Conservation (phyloP, 805 yeast species). For the Yamadazyma philogaea region DNA sequence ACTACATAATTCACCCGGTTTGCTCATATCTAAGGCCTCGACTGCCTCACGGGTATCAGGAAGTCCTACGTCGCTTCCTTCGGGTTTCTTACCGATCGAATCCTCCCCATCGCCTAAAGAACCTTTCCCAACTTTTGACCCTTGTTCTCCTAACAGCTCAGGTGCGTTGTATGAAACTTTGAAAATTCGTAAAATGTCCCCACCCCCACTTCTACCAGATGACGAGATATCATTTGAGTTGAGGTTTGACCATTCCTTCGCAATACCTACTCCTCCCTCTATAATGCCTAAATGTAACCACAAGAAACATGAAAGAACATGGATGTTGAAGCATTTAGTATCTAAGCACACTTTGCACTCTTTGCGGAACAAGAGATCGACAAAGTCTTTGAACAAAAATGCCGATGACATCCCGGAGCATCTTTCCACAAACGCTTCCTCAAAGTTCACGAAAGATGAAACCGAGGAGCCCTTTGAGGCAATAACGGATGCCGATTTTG, state of each 20-base stretch:
- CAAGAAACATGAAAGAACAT: conserved; percentile 21
- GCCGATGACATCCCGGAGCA: not conserved
- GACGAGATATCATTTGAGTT: not conserved
- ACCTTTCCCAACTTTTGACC: not conserved
- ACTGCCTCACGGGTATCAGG: not conserved
- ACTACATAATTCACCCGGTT: not conserved
- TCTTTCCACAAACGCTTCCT: not conserved
- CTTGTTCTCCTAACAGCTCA: not conserved
- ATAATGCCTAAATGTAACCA: conserved; percentile 13
- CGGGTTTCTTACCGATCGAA: not conserved
- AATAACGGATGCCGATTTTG: not conserved
- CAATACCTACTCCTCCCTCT: conserved; percentile 13
- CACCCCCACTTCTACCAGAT: not conserved
- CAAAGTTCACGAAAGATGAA: not conserved
- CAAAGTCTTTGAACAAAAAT: not conserved
- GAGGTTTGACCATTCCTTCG: conserved; percentile 13
- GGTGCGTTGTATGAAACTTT: not conserved
- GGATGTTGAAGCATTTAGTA: conserved; percentile 17
- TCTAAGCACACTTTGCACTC: conserved; percentile 9
- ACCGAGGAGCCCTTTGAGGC: not conserved
- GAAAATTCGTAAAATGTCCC: not conserved
- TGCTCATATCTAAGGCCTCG: not conserved
- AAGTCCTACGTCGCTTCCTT: conserved; percentile 2
- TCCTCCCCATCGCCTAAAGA: not conserved
- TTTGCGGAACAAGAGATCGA: conserved; percentile 10